Conservation (phyloP, 441 rosid species). For the Raphanus hybrid region DNA sequence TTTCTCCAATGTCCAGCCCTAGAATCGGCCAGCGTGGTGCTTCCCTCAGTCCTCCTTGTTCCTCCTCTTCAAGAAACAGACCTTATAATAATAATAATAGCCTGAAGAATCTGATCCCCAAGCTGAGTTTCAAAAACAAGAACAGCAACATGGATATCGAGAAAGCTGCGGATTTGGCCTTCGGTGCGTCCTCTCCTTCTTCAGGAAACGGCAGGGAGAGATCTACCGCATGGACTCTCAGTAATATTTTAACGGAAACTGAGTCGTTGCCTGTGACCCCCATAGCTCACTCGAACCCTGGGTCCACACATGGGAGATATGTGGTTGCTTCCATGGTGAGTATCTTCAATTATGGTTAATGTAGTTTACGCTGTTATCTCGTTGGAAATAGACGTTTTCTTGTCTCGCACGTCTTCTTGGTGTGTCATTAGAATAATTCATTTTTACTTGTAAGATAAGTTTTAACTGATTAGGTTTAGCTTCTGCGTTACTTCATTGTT, state of each 20-base stretch:
- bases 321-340: conserved; percentile 52
- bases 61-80: conserved; percentile 56
- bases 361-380: conserved; percentile 8
- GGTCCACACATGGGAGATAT: conserved; percentile 75
- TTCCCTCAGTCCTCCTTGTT: conserved; percentile 44
- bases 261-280: conserved; percentile 86
- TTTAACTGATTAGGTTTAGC: not conserved
- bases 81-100: conserved; percentile 33
- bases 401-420: conserved; percentile 5
- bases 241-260: conserved; percentile 65
- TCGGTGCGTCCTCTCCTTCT: conserved; percentile 60
- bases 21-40: conserved; percentile 40
- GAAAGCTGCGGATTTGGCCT: conserved; percentile 78
- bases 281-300: conserved; percentile 82
- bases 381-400: conserved; percentile 24
- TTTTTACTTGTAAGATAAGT: conserved; percentile 17
- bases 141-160: conserved; percentile 57
- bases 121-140: conserved; percentile 72
- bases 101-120: conserved; percentile 69
- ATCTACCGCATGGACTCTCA: conserved; percentile 59
- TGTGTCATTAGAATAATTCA: conserved; percentile 8
- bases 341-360: not conserved
- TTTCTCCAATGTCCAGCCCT: conserved; percentile 83
- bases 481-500: conserved; percentile 30
- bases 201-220: conserved; percentile 45